Evolutionary conservation across 192 early-diverging fungal genomes (phyloP).

Genomic region (Coemansia sp.): DNA sequence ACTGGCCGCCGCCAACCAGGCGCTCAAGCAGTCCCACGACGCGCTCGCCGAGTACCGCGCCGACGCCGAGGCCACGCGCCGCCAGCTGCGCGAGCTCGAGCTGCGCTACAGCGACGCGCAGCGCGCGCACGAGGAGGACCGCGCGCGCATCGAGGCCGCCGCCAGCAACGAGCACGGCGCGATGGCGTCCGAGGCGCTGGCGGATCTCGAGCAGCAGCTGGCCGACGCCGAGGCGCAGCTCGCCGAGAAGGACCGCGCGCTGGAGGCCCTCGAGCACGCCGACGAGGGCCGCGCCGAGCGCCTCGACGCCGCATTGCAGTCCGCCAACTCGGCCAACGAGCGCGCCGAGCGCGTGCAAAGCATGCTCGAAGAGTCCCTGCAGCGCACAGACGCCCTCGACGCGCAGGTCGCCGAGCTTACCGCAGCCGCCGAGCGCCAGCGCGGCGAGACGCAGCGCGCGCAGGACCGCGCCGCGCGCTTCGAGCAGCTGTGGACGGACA

Average conservation of each 20-base stretch:
- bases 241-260: conserved; percentile 13
- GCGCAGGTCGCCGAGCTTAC: conserved; percentile 12
- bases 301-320: conserved; percentile 20
- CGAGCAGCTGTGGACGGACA: conserved; percentile 45
- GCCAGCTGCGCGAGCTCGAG: conserved; percentile 42
- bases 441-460: conserved; percentile 14
- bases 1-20: conserved; percentile 38
- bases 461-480: conserved; percentile 25
- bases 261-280: conserved; percentile 10
- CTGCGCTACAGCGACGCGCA: conserved; percentile 22
- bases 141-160: conserved; percentile 6
- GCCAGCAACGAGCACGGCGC: background rate
- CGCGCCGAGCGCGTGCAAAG: conserved; percentile 45
- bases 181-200: background rate
- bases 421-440: conserved; percentile 21
- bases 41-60: conserved; percentile 28
- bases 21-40: conserved; percentile 47
- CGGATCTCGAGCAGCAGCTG: conserved; percentile 13
- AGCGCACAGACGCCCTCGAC: conserved; percentile 17
- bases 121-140: conserved; percentile 10
- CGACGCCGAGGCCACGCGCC: conserved; percentile 36
- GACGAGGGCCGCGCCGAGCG: conserved; percentile 20
- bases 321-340: conserved; percentile 33
- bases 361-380: conserved; percentile 35
- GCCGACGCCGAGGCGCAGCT: conserved; percentile 13